Conservation (phyloP, 1,284 basidiomycete genomes). For the Paramarasmius palmivorus region DNA sequence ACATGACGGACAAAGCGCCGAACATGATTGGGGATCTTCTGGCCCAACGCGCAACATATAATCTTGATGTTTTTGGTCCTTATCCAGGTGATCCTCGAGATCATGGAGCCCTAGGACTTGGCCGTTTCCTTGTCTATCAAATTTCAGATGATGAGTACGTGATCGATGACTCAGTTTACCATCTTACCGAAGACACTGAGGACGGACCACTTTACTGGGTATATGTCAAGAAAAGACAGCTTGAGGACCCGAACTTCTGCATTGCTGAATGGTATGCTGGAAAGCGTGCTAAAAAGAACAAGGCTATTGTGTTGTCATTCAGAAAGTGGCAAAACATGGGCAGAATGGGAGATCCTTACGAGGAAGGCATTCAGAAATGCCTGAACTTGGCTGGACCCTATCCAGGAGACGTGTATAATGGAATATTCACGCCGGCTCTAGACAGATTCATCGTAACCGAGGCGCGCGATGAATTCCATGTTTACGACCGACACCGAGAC, state of each 20-base stretch:
- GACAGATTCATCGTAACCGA: neutral
- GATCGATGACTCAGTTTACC: neutral
- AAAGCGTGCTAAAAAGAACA: neutral
- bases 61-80: neutral
- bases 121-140: neutral
- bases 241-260: neutral
- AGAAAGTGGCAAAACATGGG: neutral
- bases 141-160: neutral
- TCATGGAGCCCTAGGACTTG: neutral
- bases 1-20: neutral
- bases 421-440: no score
- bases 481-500: neutral
- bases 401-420: neutral
- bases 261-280: constrained; percentile 1
- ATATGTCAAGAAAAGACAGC: neutral
- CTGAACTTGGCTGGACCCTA: neutral
- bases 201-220: neutral
- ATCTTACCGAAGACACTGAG: neutral
- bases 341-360: neutral
- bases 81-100: neutral
- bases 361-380: neutral
- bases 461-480: neutral
- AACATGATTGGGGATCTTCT: neutral
- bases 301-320: neutral
- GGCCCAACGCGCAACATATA: neutral